A percentile compares a stretch with the other conserved stretches of the same genome.
phyloP scores from a whole-genome alignment of 164 flowering plant genomes.

The Taxillus chinensis region DNA sequence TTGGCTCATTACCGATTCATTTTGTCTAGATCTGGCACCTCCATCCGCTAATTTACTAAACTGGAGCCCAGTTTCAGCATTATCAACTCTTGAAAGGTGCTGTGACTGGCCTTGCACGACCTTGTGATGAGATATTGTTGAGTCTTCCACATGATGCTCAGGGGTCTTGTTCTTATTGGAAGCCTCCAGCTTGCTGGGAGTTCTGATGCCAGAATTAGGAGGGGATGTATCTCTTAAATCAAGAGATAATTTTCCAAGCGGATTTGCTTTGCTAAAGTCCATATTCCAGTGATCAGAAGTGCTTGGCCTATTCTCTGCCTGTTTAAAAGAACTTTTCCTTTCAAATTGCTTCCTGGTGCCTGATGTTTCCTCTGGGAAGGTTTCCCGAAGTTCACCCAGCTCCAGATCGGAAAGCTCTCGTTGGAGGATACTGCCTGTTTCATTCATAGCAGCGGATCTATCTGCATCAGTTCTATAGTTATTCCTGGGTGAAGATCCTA shows the following conservation, averaged over 20 bases:
- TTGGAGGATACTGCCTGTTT: slow-evolving; percentile 33
- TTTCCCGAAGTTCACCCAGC: slow-evolving; percentile 89
- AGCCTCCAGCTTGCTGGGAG: slow-evolving; percentile 23
- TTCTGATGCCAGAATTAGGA: slow-evolving; percentile 17
- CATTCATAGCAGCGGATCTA: slow-evolving; percentile 27
- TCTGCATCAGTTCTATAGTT: slow-evolving; percentile 18
- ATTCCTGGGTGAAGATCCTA: slow-evolving; percentile 29
- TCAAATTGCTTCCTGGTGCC: slow-evolving; percentile 40
- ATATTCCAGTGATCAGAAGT: slow-evolving; percentile 32
- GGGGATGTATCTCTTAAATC: slow-evolving; percentile 39
- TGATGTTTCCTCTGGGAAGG: slow-evolving; percentile 38
- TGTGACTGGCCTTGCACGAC: slow-evolving; percentile 24
- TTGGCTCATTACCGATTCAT: slow-evolving; percentile 20
- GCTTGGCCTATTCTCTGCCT: slow-evolving; percentile 30
- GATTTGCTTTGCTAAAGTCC: slow-evolving; percentile 39
- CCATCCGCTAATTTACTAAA: slow-evolving; percentile 25
- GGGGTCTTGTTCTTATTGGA: slow-evolving; percentile 29
- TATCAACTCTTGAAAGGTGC: slow-evolving; percentile 28
- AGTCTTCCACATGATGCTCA: slow-evolving; percentile 42
- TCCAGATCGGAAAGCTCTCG: slow-evolving; percentile 91
- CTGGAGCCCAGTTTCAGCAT: slow-evolving; percentile 34
- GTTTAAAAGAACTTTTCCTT: slow-evolving; percentile 54
- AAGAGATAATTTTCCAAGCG: slow-evolving; percentile 22
- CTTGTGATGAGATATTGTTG: slow-evolving; percentile 21
- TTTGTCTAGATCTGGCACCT: slow-evolving; percentile 30